Evolutionary conservation across 306 rosid genomes (phyloP), one percentile per base, ranked within the genome.

Genomic region (Myrica gale): DNA sequence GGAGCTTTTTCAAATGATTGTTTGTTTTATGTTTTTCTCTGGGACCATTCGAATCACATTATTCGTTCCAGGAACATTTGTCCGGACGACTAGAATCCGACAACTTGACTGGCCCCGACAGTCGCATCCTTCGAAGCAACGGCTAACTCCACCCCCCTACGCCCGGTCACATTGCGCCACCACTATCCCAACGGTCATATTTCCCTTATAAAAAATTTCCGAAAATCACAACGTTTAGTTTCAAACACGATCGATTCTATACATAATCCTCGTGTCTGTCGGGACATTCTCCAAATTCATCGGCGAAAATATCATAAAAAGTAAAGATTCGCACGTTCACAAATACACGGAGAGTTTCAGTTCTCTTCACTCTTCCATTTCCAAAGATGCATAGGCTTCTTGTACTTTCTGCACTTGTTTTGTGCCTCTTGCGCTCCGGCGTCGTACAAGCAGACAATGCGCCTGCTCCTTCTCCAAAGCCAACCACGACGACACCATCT

Each of bases 381-480:
- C 48, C 54, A 2, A 85, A 76, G 63, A 89, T 84, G 91, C 72
- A 32, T 45, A 72, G 41, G 1, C 66, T 86, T 13, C 21, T 82
- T 80, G 16, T 75, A 21, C 78, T 84, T 52, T 67, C 83, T 15
- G 6, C 77, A 0, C 61, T 89, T 46, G 39, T 83, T 5, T 20
- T 88, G 48, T 78, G 79, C 32, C 23, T 80, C 23, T 23, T 78
- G 2, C 56, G 7, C 46, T 74, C 21, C 9, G 53, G 58, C 67
- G 45, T 45, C 37, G 84, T 86, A 54, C 62, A 61, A n/a, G 87
- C 83, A 19, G 80, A 82, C 76, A 80, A 89, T 76, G 93, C 96
- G 17, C 97, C 93, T 7, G 75, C 92, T 79, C 88, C 92, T 71
- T 85, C 97, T 2, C 97, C 93, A 23, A 82, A 82, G 26, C 79